Conservation (phyloP, 140 eudicot genomes). For the Cichorium intybus region DNA sequence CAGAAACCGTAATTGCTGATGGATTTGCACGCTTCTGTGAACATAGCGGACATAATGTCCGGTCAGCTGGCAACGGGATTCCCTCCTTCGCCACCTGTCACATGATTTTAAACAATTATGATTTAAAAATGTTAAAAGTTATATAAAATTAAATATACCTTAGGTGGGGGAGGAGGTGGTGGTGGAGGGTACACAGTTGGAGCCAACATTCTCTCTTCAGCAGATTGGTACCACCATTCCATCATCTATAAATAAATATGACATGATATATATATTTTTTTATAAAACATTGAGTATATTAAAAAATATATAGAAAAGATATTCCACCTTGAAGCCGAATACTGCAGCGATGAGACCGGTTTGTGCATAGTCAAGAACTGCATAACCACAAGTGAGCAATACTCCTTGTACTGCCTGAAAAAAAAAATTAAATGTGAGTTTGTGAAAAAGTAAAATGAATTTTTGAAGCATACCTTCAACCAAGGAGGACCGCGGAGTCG, state of each 20-base stretch:
- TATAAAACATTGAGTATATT: no score
- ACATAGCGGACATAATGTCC: slow-evolving; percentile 81
- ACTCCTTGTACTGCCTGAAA: slow-evolving; percentile 85
- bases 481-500: slow-evolving; percentile 98
- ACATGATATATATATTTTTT: slow-evolving; percentile 8
- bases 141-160: slow-evolving; percentile 32
- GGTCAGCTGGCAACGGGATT: slow-evolving; percentile 81
- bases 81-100: slow-evolving; percentile 92
- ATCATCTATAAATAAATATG: slow-evolving; percentile 64
- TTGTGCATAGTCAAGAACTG: slow-evolving; percentile 95
- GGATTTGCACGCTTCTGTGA: slow-evolving; percentile 90
- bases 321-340: slow-evolving; percentile 79
- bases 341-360: slow-evolving; percentile 99
- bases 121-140: neutral
- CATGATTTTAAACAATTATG: slow-evolving; percentile 5
- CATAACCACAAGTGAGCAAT: slow-evolving; percentile 73
- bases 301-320: neutral
- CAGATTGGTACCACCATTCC: slow-evolving; percentile 99
- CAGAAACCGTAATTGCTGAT: slow-evolving; percentile 83
- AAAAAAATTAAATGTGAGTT: slow-evolving; percentile 19
- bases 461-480: slow-evolving; percentile 61
- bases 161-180: slow-evolving; percentile 98
- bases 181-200: slow-evolving; percentile 99
- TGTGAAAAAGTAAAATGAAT: neutral
- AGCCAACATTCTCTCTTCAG: slow-evolving; percentile 98